Base-by-base conservation (phyloP, 1,284 basidiomycete species). In the Flammula alnicola region DNA sequence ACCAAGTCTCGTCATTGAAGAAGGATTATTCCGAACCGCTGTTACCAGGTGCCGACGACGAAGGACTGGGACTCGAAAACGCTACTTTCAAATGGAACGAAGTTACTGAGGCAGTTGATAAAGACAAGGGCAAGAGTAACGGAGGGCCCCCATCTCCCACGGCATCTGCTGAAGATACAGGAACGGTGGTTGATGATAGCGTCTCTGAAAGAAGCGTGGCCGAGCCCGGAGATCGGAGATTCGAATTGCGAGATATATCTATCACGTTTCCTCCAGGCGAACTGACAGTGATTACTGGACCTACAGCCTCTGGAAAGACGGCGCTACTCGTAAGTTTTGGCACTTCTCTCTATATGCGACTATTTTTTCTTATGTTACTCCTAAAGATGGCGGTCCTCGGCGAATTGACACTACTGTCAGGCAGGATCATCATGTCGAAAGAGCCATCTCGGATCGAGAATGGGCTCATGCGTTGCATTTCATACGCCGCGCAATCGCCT, bases 401-500 rank as follows among this genome's bases (percentile, higher is more conserved):
- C 7, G 85, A 87, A 62, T 74, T 87, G 76, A 86, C 81, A 0
- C 62, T 75, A 10, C 58, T 77, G 4, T 69, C 70, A 5, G 82
- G 82, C 0, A 66, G 66, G 11, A 71, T 86, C 47, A 70, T 84
- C 54, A 77, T 92, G 68, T 79, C 80, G 10, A 93, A 93, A 64
- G 72, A 85, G 46, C 65, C 77, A 2, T 72, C 75, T 10, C 72
- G 71, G 31, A 72, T 88, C 65, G 74, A 78, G 17, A 71, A 83
- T 19, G 85, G 88, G 0, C 68, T 88, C 27, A 80, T 80, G 60
- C 86, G 93, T 58, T 75, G 84, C 7, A 84, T 95, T 25, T 91
- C 93, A 1, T 96, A 95, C 57, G 80, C 81, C 35, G 84, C 91
- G 1, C 95, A 97, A 68, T 80, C 84, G 1, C 86, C 94, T 0